Conservation (phyloP, 2,329 filamentous ascomycete genomes). For the Lasiodiplodia sp. region DNA sequence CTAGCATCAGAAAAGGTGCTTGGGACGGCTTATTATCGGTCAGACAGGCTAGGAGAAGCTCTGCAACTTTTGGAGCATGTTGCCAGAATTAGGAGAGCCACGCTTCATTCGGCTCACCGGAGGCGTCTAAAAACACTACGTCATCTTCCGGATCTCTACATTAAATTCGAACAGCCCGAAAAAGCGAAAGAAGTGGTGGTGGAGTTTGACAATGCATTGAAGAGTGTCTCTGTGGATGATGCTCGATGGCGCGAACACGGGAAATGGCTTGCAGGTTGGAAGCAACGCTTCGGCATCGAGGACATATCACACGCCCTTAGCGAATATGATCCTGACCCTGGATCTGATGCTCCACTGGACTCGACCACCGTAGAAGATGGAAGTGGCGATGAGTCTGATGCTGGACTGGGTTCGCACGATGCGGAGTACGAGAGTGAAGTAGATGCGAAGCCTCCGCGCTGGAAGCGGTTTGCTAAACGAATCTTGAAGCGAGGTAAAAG, state of each 20-base stretch:
- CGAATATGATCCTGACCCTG: not conserved
- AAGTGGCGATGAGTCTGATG: too few relatives aligned
- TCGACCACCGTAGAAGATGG: too few relatives aligned
- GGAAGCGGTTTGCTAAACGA: too few relatives aligned
- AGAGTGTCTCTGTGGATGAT: not conserved
- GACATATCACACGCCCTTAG: not conserved
- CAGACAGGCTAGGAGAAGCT: not conserved
- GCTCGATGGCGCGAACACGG: not conserved
- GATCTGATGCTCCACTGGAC: too few relatives aligned
- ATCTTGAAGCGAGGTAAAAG: too few relatives aligned
- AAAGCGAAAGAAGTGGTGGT: not conserved
- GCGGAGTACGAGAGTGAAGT: too few relatives aligned
- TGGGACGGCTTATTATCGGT: not conserved
- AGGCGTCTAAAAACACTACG: not conserved
- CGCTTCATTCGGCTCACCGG: not conserved
- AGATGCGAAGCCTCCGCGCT: too few relatives aligned
- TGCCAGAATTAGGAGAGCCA: not conserved
- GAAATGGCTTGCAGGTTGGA: not conserved
- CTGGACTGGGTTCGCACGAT: too few relatives aligned
- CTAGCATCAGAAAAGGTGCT: not conserved
- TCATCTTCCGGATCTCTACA: not conserved
- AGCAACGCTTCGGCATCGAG: not conserved
- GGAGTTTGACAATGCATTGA: not conserved
- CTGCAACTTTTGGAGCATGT: not conserved
- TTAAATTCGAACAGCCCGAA: not conserved